Evolutionary conservation across 176 grass and related monocot species (phyloP), one percentile per base, ranked within the genome.

Genomic region (Phoenix roebelenii): DNA sequence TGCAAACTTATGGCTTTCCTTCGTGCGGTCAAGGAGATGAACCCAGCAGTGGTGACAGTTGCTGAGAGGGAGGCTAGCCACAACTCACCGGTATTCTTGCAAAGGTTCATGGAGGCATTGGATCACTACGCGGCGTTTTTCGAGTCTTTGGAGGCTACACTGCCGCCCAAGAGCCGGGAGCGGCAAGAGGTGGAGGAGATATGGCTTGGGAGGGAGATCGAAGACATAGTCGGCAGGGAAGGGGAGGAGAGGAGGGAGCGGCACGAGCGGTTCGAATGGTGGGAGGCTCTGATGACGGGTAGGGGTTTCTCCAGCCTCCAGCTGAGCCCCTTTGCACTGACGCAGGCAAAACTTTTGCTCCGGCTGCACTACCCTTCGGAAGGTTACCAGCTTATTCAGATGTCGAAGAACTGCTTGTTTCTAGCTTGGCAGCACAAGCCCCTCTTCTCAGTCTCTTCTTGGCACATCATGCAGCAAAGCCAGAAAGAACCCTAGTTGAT

Each of bases 341-440:
- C 93, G 26, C 93, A 98, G 80, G 93, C 93, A 3, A 49, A 76
- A 66, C 72, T 98, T 26, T 74, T 98, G 32, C 93, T 98, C 24
- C 87, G 93, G 20, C 72, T 98, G 66, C 88, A 98, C 67, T 98
- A 98, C 79, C 93, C 93, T 0, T 98, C 93, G 16, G 93, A 98
- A 32, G 93, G 93, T 2, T 98, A 98, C 70, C 76, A 80, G 44
- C 74, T 98, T 20, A 20, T 20, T 51, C 84, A 98, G 77, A 83
- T 85, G 74, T 72, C 72, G 10, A 85, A 76, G 32, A 88, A 85
- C 15, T 78, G 80, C 3, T 85, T 85, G 73, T 85, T 89, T 63
- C 81, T 98, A 55, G 93, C 84, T 1, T 98, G 93, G 93, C 87
- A 98, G 77, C 75, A 69, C 22, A 78, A 86, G 29, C 75, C 93